Conservation (phyloP, 2,329 filamentous ascomycete genomes). For the Fusarium sp. region DNA sequence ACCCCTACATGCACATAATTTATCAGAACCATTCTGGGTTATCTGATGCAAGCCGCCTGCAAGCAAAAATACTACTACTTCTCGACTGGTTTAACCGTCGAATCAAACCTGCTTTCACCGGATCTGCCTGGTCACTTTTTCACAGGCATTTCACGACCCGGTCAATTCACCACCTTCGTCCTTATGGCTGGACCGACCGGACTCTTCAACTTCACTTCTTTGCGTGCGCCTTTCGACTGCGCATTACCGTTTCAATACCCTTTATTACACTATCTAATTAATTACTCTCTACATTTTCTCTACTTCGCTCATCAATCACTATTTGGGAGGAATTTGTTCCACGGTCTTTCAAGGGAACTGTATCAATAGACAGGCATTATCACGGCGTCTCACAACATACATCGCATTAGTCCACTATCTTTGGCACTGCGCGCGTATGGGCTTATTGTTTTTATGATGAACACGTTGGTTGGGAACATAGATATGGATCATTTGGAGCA, state of each 20-base stretch:
- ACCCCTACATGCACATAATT: conserved; percentile 37
- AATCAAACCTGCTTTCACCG: conserved; percentile 42
- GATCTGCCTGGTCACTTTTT: conserved; percentile 10
- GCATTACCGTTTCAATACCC: conserved; percentile 39
- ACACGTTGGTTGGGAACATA: conserved; percentile 46
- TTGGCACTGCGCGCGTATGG: conserved; percentile 12
- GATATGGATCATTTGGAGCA: conserved; percentile 39
- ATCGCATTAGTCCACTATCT: conserved; percentile 28
- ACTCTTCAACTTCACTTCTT: conserved; percentile 40
- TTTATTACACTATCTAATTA: conserved; percentile 41
- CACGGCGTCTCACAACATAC: conserved; percentile 44
- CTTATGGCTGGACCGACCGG: conserved; percentile 44
- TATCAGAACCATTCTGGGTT: conserved; percentile 25
- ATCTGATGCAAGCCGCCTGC: conserved; percentile 33
- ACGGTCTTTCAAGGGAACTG: conserved; percentile 41
- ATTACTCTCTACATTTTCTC: conserved; percentile 16
- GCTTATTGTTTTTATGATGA: conserved; percentile 40
- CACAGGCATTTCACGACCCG: conserved; percentile 18
- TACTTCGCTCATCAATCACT: conserved; percentile 24
- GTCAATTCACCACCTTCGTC: conserved; percentile 24
- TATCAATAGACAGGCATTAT: conserved; percentile 46
- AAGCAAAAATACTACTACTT: conserved; percentile 1
- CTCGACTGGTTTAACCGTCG: conserved; percentile 20
- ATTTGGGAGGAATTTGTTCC: conserved; percentile 41
- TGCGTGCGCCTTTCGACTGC: conserved; percentile 18